A percentile compares a stretch with the other conserved stretches of the same genome.
Conservation (phyloP, 1,284 basidiomycete species). For the Inonotus hispidus region DNA sequence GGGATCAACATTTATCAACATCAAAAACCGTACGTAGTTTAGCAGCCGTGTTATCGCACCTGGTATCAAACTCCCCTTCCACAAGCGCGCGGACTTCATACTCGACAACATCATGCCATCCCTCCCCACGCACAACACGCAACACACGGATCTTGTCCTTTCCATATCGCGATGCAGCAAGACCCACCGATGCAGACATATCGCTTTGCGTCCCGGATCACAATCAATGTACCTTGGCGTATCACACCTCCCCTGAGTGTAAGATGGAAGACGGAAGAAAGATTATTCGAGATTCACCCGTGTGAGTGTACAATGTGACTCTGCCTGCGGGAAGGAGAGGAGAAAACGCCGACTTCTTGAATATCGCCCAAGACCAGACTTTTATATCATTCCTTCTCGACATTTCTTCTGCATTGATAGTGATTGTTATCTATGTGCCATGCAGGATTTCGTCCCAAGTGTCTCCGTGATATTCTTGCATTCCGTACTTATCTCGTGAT, state of each 20-base stretch:
- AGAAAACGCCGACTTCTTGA: not conserved
- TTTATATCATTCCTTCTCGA: not conserved
- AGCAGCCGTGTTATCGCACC: slow-evolving; percentile 36
- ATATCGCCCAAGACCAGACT: not conserved
- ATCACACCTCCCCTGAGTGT: not conserved
- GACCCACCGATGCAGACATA: slow-evolving; percentile 22
- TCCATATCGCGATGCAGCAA: slow-evolving; percentile 65
- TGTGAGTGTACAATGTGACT: not conserved
- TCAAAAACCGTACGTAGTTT: not conserved
- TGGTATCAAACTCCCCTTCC: slow-evolving; percentile 74
- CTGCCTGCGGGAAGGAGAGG: not conserved
- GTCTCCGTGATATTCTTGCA: not conserved
- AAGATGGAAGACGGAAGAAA: not conserved
- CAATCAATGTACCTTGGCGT: no score
- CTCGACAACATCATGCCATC: slow-evolving; percentile 70
- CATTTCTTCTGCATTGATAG: not conserved
- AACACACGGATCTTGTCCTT: slow-evolving; percentile 85
- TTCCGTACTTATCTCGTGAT: not conserved
- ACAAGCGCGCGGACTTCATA: slow-evolving; percentile 75
- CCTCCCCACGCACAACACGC: slow-evolving; percentile 67
- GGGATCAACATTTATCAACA: no score
- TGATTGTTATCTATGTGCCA: not conserved
- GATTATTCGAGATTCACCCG: no score
- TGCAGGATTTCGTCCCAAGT: not conserved
- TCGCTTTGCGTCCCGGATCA: not conserved